These are phyloP conservation scores for Chaetomium strumarium DNA, from an alignment of 2,329 filamentous ascomycete genomes.

Conservation along the genomic window DNA sequence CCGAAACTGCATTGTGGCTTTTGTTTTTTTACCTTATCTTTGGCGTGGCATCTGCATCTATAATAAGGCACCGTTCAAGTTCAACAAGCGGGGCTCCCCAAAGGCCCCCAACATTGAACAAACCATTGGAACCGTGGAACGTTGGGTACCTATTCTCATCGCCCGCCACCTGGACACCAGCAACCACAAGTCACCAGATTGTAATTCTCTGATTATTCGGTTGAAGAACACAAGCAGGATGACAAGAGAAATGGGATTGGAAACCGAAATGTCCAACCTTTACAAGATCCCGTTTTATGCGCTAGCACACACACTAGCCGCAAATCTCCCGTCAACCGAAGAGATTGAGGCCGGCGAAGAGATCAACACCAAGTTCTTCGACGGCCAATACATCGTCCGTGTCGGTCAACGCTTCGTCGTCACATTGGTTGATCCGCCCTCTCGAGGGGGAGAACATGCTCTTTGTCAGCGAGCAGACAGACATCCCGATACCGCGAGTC, in stretches of 20 bases:
- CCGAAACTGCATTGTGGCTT: too few species aligned
- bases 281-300: background rate
- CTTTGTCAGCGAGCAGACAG: background rate
- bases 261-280: background rate
- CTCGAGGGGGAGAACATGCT: background rate
- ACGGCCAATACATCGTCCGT: background rate
- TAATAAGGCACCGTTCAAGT: too few species aligned
- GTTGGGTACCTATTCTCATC: too few species aligned
- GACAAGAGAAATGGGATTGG: too few species aligned
- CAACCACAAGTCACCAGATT: too few species aligned
- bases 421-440: background rate
- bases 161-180: too few species aligned
- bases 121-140: too few species aligned
- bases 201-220: background rate
- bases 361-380: background rate
- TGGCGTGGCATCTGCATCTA: too few species aligned
- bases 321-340: background rate
- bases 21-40: too few species aligned
- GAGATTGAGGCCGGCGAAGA: background rate
- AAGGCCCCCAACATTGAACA: too few species aligned
- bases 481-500: background rate
- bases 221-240: background rate
- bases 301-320: background rate
- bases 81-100: too few species aligned
- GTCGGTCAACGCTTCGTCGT: background rate